A percentile compares a stretch with the other conserved stretches of the same genome.
Evolutionary conservation across 176 grass and related monocot species (phyloP).

Genomic region (Oryza meyeriana): DNA sequence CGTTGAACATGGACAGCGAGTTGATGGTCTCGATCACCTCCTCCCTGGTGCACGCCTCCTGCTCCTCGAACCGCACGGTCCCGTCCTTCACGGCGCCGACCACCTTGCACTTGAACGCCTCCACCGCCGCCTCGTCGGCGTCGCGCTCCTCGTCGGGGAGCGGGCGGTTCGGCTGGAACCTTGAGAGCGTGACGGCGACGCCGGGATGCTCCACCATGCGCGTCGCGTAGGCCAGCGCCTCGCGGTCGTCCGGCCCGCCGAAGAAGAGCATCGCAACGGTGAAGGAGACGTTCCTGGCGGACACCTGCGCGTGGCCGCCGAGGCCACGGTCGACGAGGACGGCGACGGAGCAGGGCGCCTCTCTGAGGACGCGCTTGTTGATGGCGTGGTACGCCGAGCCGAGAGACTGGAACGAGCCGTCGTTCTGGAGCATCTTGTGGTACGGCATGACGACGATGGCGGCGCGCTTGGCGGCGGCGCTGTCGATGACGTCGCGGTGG

Average conservation of each 20-base stretch:
- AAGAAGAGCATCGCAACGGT: constrained; percentile 60
- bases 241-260: constrained; percentile 71
- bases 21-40: no score
- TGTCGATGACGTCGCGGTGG: constrained; percentile 52
- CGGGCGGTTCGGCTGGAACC: no score
- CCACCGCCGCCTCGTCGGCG: no score
- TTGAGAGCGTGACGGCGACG: no score
- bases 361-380: constrained; percentile 40
- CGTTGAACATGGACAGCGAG: no score
- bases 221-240: constrained; percentile 59
- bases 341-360: constrained; percentile 47
- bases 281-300: constrained; percentile 42
- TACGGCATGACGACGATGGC: constrained; percentile 50
- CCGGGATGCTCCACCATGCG: constrained; percentile 60
- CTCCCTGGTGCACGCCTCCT: no score
- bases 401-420: constrained; percentile 40
- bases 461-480: constrained; percentile 41
- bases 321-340: constrained; percentile 58
- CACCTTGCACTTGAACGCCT: no score
- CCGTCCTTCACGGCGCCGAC: no score
- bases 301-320: constrained; percentile 40
- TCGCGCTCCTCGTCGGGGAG: no score
- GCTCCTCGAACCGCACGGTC: no score
- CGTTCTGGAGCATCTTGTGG: constrained; percentile 50
- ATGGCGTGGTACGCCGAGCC: constrained; percentile 40